Conservation (phyloP, 2,329 filamentous ascomycete species). For the Hypoxylon sp. region DNA sequence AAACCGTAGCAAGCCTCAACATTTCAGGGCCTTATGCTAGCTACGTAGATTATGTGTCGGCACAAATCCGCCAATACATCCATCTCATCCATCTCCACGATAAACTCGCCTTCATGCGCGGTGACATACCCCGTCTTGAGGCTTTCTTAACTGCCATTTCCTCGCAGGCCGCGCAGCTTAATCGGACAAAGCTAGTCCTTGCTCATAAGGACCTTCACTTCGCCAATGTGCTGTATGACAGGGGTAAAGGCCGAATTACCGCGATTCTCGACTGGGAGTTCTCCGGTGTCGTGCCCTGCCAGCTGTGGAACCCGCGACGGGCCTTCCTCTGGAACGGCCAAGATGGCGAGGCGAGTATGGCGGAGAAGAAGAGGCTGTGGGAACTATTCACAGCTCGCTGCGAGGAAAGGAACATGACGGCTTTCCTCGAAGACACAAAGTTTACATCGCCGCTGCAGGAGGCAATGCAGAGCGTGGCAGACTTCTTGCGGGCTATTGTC, state of each 20-base stretch:
- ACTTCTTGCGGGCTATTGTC: constrained; percentile 19
- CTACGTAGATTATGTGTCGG: constrained; percentile 48
- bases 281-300: constrained; percentile 52
- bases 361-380: not conserved
- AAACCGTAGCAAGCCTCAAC: constrained; percentile 43
- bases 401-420: not conserved
- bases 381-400: not conserved
- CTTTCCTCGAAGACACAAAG: constrained; percentile 27
- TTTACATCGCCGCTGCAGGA: constrained; percentile 10
- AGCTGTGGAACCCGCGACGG: constrained; percentile 54
- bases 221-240: constrained; percentile 54
- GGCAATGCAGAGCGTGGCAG: constrained; percentile 6
- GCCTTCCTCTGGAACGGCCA: constrained; percentile 51
- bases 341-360: not conserved
- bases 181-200: constrained; percentile 45
- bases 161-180: constrained; percentile 32
- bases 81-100: constrained; percentile 47
- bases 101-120: constrained; percentile 46
- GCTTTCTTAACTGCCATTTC: constrained; percentile 40
- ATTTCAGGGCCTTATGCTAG: constrained; percentile 45
- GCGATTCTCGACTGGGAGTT: constrained; percentile 57
- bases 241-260: constrained; percentile 46
- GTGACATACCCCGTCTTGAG: constrained; percentile 48
- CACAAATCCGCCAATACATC: constrained; percentile 47
- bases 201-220: constrained; percentile 57